Evolutionary conservation across 768 basidiomycete genomes (phyloP), one percentile per base, ranked within the genome.

Genomic region (Tubosaeta sp.): DNA sequence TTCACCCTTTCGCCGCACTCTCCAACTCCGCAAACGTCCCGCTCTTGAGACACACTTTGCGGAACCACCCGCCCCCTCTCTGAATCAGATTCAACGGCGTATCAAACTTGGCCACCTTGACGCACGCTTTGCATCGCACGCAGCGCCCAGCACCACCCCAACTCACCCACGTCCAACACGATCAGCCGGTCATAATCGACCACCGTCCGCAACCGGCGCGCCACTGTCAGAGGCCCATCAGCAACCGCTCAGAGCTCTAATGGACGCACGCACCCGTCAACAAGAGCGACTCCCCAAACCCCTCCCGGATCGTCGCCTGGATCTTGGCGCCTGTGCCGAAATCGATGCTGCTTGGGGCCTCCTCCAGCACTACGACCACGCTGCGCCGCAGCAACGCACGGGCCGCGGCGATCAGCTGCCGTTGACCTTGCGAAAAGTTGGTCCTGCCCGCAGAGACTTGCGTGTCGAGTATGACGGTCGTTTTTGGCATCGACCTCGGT

Each of bases 371-470:
- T 46, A 92, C 84, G 57, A 92, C 81, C 12, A 83, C 71, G 61
- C 84, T 88, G 7, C 81, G 77, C 16, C 88, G 74, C 29, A 91
- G 73, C 19, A 92, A 72, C 0, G 91, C 89, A 6, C 91, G 79
- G 0, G 90, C 91, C 86, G 92, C 86, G 1, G 89, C 86, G 48
- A 93, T 87, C 14, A 92, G 72, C 61, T 97, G 94, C 10, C 92
- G 69, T 64, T 97, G 93, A 10, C 95, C 94, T 53, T 93, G 90
- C 1, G 90, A 94, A 68, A 97, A 95, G 72, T 97, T 95, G 29
- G 83, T 77, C 0, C 93, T 93, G 0, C 92, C 92, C 1, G 89
- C 77, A 1, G 90, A 90, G 9, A 95, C 86, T 54, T 86, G 83
- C 0, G 86, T 89, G 17, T 89, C 83, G 4, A 95, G 75, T 1